A percentile compares a stretch with the other conserved stretches of the same genome.
phyloP scores from a whole-genome alignment of 208 protist species.

The Trypanosoma grayi region DNA sequence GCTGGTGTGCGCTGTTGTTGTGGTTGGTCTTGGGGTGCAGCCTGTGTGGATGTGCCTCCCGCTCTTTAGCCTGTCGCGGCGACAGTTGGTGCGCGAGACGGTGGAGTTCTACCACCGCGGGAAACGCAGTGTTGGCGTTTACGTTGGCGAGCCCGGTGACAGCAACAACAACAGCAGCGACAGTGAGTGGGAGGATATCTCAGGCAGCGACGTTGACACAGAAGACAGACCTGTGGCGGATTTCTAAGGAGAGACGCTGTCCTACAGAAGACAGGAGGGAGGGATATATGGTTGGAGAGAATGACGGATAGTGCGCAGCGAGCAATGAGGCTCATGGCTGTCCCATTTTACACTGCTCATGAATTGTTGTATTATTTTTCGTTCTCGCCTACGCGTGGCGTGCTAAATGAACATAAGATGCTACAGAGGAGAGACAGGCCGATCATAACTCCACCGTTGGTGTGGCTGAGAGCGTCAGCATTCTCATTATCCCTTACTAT shows the following conservation, averaged over 20 bases:
- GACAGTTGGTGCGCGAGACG: conserved; percentile 23
- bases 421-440: too few species aligned
- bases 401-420: too few species aligned
- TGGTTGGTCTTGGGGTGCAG: conserved; percentile 3
- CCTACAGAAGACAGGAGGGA: too few species aligned
- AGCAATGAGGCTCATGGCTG: too few species aligned
- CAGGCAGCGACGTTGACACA: not conserved
- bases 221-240: not conserved
- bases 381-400: too few species aligned
- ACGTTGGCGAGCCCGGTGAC: conserved; percentile 2
- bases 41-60: not conserved
- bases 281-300: too few species aligned
- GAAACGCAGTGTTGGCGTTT: conserved; percentile 22
- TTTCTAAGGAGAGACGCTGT: not conserved
- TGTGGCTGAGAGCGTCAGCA: too few species aligned
- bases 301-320: not conserved
- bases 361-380: too few species aligned
- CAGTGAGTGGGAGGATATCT: not conserved
- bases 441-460: too few species aligned
- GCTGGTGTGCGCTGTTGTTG: conserved; percentile 10
- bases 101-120: conserved; percentile 21
- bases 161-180: not conserved
- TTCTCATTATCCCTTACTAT: too few species aligned
- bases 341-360: too few species aligned
- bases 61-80: conserved; percentile 1